phyloP scores from a whole-genome alignment of 129 eudicot genomes.

The Arctium lappa region DNA sequence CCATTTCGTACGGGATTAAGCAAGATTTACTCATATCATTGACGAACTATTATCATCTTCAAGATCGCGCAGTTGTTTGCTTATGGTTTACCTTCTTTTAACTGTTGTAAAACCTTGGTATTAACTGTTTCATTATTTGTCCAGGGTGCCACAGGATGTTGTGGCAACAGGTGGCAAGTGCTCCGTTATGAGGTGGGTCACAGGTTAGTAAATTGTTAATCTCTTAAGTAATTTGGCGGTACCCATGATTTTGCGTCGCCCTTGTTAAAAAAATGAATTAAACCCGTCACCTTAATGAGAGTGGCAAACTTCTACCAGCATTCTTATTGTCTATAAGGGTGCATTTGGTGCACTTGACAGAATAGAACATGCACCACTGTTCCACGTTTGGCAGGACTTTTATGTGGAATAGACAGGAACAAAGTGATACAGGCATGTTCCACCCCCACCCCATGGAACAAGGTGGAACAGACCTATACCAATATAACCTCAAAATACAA shows the following conservation, averaged over 20 bases:
- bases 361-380: no score
- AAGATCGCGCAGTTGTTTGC: neutral
- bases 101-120: neutral
- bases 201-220: conserved; percentile 39
- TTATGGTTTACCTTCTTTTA: neutral
- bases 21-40: neutral
- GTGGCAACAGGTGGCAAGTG: conserved; percentile 91
- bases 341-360: neutral
- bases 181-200: conserved; percentile 72
- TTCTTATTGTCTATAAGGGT: neutral
- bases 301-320: neutral
- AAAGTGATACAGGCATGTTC: no score
- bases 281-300: neutral
- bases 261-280: neutral
- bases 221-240: no score
- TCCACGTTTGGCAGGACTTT: no score
- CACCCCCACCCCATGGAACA: no score
- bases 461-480: no score
- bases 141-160: conserved; percentile 87
- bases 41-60: neutral
- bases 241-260: neutral
- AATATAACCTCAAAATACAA: no score
- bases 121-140: neutral
- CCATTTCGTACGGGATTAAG: neutral
- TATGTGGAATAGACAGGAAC: no score